Conservation (phyloP, 768 basidiomycete genomes). For the Hirschioporus abietinus region DNA sequence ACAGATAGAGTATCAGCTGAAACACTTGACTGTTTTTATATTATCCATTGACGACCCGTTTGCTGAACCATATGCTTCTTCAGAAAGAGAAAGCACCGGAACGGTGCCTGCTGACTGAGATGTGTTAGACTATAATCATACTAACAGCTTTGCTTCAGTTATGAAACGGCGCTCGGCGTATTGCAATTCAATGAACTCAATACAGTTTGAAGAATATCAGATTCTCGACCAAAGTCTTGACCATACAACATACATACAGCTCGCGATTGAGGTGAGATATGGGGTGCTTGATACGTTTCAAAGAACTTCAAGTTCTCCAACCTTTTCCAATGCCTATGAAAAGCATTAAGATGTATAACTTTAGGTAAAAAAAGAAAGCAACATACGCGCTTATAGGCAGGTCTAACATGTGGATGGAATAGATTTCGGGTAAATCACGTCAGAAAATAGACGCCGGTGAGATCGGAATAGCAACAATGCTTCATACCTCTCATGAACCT, state of each 20-base stretch:
- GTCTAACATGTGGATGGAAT: neutral
- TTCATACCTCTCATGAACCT: slow-evolving; percentile 30
- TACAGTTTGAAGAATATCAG: neutral
- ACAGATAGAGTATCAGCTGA: neutral
- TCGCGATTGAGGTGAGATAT: neutral
- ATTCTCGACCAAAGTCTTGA: neutral
- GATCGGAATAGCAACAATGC: neutral
- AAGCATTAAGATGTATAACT: slow-evolving; percentile 10
- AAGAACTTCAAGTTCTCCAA: neutral
- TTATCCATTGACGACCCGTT: neutral
- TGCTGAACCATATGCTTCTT: neutral
- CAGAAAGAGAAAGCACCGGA: neutral
- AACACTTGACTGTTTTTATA: neutral
- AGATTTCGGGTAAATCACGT: neutral
- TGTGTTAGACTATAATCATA: neutral
- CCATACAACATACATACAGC: neutral
- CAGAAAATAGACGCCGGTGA: neutral
- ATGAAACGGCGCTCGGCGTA: neutral
- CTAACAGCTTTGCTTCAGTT: neutral
- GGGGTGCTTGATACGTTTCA: neutral
- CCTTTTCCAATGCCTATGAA: neutral
- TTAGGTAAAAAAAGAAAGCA: neutral
- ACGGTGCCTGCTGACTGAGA: neutral
- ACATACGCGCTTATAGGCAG: neutral
- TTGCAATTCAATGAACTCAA: neutral